Percentiles rank a stretch among this genome's conserved stretches.
These are phyloP conservation scores for Lagerstroemia speciosa DNA, from an alignment of 345 rosid species.

Conservation along the genomic window DNA sequence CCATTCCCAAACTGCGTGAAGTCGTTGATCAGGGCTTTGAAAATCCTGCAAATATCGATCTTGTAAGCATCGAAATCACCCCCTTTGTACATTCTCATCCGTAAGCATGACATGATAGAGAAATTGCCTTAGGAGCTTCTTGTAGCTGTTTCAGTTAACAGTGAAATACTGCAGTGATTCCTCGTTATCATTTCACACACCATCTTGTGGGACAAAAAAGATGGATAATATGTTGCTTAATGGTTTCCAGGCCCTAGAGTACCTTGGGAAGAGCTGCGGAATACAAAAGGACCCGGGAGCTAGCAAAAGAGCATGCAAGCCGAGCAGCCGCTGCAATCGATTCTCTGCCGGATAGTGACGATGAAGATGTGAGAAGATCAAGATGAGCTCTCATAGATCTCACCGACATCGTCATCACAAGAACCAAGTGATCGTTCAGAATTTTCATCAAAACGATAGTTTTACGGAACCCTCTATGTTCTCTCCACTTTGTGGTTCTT, in stretches of 20 bases:
- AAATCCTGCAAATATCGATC: constrained; percentile 43
- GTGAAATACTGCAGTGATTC: constrained; percentile 4
- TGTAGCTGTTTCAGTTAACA: background rate
- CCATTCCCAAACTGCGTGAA: constrained; percentile 63
- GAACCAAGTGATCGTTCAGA: constrained; percentile 40
- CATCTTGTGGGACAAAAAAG: background rate
- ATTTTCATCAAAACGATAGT: background rate
- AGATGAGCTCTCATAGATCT: constrained; percentile 82
- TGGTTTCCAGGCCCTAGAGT: constrained; percentile 58
- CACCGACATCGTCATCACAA: constrained; percentile 63
- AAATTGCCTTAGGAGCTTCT: background rate
- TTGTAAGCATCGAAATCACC: constrained; percentile 35
- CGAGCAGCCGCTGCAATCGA: constrained; percentile 69
- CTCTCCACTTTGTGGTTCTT: background rate
- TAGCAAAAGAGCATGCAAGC: constrained; percentile 66
- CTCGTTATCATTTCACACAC: constrained; percentile 8
- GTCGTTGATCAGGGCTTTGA: constrained; percentile 63
- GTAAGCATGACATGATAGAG: background rate
- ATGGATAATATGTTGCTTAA: background rate
- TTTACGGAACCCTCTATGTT: background rate
- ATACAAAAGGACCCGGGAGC: constrained; percentile 72
- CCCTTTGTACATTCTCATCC: background rate
- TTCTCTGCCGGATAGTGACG: constrained; percentile 60
- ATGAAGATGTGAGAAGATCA: constrained; percentile 60
- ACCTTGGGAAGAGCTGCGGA: constrained; percentile 83